Conservation (phyloP, 768 basidiomycete genomes). For the Amanita polypyramis region DNA sequence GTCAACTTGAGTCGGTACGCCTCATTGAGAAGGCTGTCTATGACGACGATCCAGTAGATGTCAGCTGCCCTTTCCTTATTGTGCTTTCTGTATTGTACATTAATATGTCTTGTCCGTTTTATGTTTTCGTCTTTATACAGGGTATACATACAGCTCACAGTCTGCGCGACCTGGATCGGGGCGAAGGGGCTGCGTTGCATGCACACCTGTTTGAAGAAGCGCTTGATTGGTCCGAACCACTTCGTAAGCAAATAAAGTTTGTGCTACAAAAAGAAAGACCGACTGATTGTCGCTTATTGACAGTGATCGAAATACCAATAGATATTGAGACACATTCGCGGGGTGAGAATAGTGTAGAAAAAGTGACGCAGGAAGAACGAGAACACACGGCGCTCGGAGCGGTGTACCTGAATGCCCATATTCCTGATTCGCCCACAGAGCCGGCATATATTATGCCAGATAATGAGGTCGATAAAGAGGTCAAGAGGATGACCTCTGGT, state of each 20-base stretch:
- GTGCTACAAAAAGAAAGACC: constrained; percentile 13
- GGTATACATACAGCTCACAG: constrained; percentile 61
- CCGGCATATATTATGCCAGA: constrained; percentile 48
- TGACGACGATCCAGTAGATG: constrained; percentile 82
- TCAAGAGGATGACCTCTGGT: constrained; percentile 59
- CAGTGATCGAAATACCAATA: constrained; percentile 55
- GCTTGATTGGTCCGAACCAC: constrained; percentile 78
- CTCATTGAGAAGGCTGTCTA: constrained; percentile 81
- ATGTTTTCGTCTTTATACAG: constrained; percentile 35
- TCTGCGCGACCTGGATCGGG: constrained; percentile 79
- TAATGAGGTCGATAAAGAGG: constrained; percentile 57
- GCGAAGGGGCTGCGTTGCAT: constrained; percentile 79
- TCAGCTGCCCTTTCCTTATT: constrained; percentile 46
- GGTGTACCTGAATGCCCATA: constrained; percentile 55
- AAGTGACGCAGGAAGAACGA: constrained; percentile 59
- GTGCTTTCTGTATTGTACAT: constrained; percentile 34
- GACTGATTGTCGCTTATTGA: constrained; percentile 14
- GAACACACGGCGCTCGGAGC: constrained; percentile 71
- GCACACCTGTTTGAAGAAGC: constrained; percentile 77
- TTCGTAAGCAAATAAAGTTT: constrained; percentile 44
- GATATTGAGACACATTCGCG: constrained; percentile 44
- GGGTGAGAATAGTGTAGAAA: constrained; percentile 64
- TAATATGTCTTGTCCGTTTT: constrained; percentile 30
- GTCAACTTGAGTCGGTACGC: constrained; percentile 62
- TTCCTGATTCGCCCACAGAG: constrained; percentile 74